phyloP scores from a whole-genome alignment of 306 rosid species.

The Quercus glauca region DNA sequence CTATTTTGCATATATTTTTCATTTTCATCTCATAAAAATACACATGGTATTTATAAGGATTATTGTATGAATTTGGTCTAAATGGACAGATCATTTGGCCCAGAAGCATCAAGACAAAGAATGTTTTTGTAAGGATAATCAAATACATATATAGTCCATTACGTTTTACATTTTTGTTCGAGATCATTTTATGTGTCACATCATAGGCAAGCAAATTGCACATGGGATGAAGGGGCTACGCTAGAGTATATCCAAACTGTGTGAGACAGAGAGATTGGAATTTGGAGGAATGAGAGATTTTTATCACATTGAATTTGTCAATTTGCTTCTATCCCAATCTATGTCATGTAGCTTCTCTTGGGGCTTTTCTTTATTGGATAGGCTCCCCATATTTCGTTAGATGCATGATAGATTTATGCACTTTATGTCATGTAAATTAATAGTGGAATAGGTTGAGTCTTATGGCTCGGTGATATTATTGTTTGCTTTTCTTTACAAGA shows the following conservation, averaged over 20 bases:
- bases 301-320: background rate
- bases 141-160: background rate
- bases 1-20: too few relatives aligned
- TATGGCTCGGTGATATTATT: too few relatives aligned
- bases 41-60: too few relatives aligned
- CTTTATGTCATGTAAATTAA: too few relatives aligned
- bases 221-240: conserved; percentile 20
- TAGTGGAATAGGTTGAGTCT: too few relatives aligned
- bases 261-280: background rate
- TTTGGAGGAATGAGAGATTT: background rate
- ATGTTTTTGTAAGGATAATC: background rate
- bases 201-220: conserved; percentile 19
- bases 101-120: background rate
- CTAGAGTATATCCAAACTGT: background rate
- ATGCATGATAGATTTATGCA: too few relatives aligned
- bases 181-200: conserved; percentile 42
- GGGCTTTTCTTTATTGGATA: too few relatives aligned
- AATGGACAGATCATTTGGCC: too few relatives aligned
- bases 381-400: too few relatives aligned
- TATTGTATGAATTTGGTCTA: too few relatives aligned
- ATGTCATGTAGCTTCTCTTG: background rate
- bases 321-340: background rate
- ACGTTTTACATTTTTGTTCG: background rate
- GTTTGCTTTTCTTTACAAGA: too few relatives aligned
- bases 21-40: too few relatives aligned